These are phyloP conservation scores for Mortierella sp. DNA, from an alignment of 371 early-diverging fungal species.

Conservation along the genomic window DNA sequence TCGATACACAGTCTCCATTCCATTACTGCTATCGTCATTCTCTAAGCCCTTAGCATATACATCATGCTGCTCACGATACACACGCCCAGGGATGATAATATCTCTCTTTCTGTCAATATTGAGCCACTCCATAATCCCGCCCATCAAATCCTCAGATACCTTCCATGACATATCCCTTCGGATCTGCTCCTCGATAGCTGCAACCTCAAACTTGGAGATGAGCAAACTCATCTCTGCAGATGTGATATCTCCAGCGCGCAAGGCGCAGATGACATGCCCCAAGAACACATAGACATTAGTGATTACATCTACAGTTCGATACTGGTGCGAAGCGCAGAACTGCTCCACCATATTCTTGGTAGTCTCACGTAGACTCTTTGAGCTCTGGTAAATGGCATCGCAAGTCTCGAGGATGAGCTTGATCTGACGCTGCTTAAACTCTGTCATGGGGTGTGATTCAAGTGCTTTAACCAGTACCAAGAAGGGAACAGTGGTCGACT, in stretches of 20 bases:
- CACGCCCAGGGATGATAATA: slow-evolving; percentile 27
- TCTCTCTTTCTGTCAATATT: slow-evolving; percentile 35
- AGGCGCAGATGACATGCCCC: slow-evolving; percentile 57
- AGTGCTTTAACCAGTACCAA: slow-evolving; percentile 53
- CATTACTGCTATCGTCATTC: not conserved
- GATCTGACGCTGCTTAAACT: slow-evolving; percentile 52
- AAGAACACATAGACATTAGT: slow-evolving; percentile 56
- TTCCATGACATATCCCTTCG: slow-evolving; percentile 51
- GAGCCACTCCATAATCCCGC: slow-evolving; percentile 36
- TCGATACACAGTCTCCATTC: not conserved
- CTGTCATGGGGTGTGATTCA: slow-evolving; percentile 46
- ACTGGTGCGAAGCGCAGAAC: slow-evolving; percentile 37
- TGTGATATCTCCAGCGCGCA: slow-evolving; percentile 53
- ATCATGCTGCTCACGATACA: slow-evolving; percentile 35
- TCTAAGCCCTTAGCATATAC: slow-evolving; percentile 24
- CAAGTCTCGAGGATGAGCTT: slow-evolving; percentile 58
- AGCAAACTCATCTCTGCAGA: slow-evolving; percentile 22
- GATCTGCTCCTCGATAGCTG: slow-evolving; percentile 56
- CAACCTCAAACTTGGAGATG: slow-evolving; percentile 28
- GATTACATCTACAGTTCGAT: slow-evolving; percentile 57
- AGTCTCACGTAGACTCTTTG: slow-evolving; percentile 43
- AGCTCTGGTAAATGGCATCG: slow-evolving; percentile 54
- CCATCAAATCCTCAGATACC: slow-evolving; percentile 33
- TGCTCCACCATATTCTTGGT: slow-evolving; percentile 46
- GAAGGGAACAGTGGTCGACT: slow-evolving; percentile 59